Evolutionary conservation across 768 basidiomycete genomes (phyloP), one percentile per base, ranked within the genome.

Genomic region (Fomitopsis serialis): DNA sequence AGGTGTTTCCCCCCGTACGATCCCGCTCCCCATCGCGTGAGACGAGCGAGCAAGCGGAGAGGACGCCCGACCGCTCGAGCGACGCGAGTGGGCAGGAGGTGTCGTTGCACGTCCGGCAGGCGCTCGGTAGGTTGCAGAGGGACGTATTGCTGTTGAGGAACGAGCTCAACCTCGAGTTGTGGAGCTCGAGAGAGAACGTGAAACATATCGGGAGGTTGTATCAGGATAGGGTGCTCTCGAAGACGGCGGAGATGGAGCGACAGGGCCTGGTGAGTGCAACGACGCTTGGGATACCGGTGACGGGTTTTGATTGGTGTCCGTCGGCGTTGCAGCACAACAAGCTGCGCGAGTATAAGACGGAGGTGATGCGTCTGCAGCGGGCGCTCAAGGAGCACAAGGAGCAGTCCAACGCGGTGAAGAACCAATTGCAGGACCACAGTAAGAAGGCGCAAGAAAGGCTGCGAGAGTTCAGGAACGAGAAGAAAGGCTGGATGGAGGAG

Each of bases 371-470:
- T 21, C 75, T 93, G 9, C 84, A 89, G 57, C 75, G 70, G 34
- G 85, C 91, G 55, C 74, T 94, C 29, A 82, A 77, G 44, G 83
- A 86, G 43, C 82, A 92, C 56, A 88, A 85, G 55, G 76, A 78
- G 34, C 86, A 89, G 59, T 84, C 89, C 0, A 78, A 81, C 1
- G 79, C 78, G 13, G 81, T 85, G 2, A 90, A 90, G 64, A 79
- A 82, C 55, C 87, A 88, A 60, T 91, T 89, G 62, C 79, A 81
- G 2, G 89, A 92, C 53, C 95, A 90, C 87, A 91, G 91, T 58
- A 77, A 73, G 3, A 84, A 91, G 54, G 68, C 94, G n/a, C 84
- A 89, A 62, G 82, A 84, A 54, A 89, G 87, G 65, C 71, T 92
- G 52, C 80, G 77, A 51, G 82, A 82, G 46, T 74, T 90, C 46